A percentile compares a stretch with the other conserved stretches of the same genome.
Conservation (phyloP, 1,139 yeast genomes). For the Suhomyces bolitotheri region DNA sequence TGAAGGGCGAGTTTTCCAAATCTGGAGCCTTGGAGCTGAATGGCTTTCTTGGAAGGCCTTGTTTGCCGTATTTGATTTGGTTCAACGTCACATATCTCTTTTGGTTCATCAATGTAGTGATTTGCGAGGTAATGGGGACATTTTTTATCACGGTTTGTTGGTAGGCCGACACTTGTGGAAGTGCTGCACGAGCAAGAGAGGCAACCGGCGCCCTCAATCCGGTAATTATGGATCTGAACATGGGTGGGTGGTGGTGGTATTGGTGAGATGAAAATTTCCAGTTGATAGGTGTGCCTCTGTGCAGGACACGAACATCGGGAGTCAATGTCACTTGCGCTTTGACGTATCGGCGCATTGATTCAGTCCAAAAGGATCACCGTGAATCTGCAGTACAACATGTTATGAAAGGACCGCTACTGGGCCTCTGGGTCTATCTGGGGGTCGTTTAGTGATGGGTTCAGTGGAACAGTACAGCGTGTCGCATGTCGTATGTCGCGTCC, state of each 20-base stretch:
- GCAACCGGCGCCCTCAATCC: conserved; percentile 4
- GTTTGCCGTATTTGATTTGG: conserved; percentile 68
- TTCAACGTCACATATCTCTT: conserved; percentile 67
- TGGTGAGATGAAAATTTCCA: conserved; percentile 4
- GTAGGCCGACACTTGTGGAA: conserved; percentile 11
- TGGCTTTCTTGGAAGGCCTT: conserved; percentile 53
- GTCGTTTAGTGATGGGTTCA: too few relatives aligned
- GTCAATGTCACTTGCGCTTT: too few relatives aligned
- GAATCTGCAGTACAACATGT: too few relatives aligned
- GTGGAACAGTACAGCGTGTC: too few relatives aligned
- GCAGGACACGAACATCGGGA: too few relatives aligned
- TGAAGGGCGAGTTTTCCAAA: conserved; percentile 76
- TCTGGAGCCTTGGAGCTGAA: conserved; percentile 69
- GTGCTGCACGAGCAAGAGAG: conserved; percentile 1
- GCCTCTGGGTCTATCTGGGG: too few relatives aligned
- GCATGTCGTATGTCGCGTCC: too few relatives aligned
- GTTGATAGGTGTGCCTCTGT: too few relatives aligned
- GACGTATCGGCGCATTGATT: too few relatives aligned
- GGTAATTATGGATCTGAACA: conserved; percentile 18
- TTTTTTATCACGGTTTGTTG: conserved; percentile 9
- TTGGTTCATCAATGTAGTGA: conserved; percentile 28
- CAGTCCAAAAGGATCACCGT: too few relatives aligned
- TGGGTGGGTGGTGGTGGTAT: conserved; percentile 2
- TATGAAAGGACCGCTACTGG: too few relatives aligned
- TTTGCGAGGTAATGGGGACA: conserved; percentile 12